Evolutionary conservation across 768 basidiomycete species (phyloP).

Genomic region (Amanita brunnescens): DNA sequence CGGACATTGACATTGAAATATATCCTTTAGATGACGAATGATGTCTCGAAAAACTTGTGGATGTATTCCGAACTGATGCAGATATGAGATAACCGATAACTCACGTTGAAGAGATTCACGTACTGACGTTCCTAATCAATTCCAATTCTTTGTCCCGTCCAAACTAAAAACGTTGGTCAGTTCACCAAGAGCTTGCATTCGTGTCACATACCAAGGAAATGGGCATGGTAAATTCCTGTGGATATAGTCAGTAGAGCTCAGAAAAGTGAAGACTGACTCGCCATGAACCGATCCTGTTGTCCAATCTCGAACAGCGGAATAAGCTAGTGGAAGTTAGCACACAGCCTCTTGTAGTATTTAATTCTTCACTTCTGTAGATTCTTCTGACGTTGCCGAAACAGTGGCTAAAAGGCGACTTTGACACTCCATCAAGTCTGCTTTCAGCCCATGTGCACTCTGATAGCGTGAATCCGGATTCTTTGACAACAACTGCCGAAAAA

Average conservation of each 20-base stretch:
- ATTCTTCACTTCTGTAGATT: conserved; percentile 41
- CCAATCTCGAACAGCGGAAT: conserved; percentile 65
- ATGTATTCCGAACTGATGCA: conserved; percentile 33
- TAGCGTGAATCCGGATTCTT: conserved; percentile 65
- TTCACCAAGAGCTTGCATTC: not conserved
- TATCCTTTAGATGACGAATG: conserved; percentile 35
- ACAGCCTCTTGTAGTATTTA: conserved; percentile 6
- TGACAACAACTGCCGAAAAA: conserved; percentile 40
- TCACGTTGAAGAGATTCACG: conserved; percentile 17
- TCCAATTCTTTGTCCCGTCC: conserved; percentile 69
- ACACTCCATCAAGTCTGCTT: conserved; percentile 58
- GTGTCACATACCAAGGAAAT: conserved; percentile 42
- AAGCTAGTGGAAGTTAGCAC: conserved; percentile 31
- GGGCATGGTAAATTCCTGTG: conserved; percentile 63
- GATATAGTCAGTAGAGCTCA: not conserved
- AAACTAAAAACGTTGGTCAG: conserved; percentile 30
- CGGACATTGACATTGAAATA: conserved; percentile 26
- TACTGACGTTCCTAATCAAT: conserved; percentile 55
- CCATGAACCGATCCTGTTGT: conserved; percentile 54
- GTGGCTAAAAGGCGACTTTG: conserved; percentile 54
- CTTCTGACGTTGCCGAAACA: conserved; percentile 47
- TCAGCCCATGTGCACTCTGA: conserved; percentile 64
- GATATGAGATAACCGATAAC: not conserved
- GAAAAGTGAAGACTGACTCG: conserved; percentile 19
- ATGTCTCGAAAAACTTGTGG: conserved; percentile 54